Percentiles rank a stretch among this genome's conserved stretches.
These are phyloP conservation scores for Colletotrichum salicis DNA, from an alignment of 2,329 filamentous ascomycete genomes.

Conservation along the genomic window DNA sequence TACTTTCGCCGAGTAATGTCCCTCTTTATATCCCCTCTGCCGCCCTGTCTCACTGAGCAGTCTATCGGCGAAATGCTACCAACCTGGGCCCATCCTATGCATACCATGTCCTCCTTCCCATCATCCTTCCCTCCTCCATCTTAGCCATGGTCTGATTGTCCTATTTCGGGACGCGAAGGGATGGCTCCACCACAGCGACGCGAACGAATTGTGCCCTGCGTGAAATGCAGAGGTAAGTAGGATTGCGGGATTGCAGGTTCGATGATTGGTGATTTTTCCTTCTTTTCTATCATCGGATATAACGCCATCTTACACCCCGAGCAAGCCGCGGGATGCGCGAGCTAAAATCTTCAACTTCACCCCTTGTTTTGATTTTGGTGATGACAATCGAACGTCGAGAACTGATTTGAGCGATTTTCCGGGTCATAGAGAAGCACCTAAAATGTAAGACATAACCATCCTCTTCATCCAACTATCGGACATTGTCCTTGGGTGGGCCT, in stretches of 20 bases:
- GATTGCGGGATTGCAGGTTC: neutral
- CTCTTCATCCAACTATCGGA: no score
- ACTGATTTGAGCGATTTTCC: neutral
- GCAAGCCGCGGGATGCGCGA: no score
- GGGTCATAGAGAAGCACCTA: slow-evolving; percentile 9
- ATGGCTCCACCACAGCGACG: slow-evolving; percentile 24
- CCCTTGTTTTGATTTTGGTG: no score
- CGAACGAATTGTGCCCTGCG: slow-evolving; percentile 16
- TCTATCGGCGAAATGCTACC: slow-evolving; percentile 10
- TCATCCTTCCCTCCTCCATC: neutral
- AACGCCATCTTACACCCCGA: no score
- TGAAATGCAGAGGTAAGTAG: slow-evolving; percentile 17
- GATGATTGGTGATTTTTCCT: neutral
- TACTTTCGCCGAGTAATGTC: slow-evolving; percentile 9
- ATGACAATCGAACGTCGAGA: neutral
- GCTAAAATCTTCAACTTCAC: no score
- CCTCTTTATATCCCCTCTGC: neutral
- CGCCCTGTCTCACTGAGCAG: neutral
- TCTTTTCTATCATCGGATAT: no score
- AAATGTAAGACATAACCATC: slow-evolving; percentile 1
- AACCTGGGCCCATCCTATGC: slow-evolving; percentile 6
- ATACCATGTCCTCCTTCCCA: neutral
- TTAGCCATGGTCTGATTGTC: neutral
- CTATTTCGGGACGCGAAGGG: neutral
- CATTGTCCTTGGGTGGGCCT: no score